Conservation (phyloP, 108 stramenopile genomes). For the Chaetoceros muelleri region DNA sequence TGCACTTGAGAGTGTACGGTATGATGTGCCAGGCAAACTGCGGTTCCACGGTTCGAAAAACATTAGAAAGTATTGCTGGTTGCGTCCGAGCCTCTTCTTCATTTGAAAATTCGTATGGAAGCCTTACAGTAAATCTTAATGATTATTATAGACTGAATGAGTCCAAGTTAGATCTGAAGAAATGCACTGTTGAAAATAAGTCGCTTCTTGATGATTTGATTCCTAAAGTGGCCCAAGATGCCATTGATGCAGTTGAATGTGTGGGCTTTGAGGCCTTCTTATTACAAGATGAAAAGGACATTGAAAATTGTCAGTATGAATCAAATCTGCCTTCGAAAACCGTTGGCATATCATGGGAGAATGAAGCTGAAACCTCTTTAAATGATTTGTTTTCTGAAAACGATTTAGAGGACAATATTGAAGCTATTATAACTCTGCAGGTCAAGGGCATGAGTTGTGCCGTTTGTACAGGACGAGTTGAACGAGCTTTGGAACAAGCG, state of each 20-base stretch:
- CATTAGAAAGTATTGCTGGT: slow-evolving; percentile 13
- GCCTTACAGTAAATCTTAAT: background rate
- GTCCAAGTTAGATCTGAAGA: background rate
- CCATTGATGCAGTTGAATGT: slow-evolving; percentile 41
- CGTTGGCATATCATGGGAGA: background rate
- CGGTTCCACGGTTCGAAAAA: slow-evolving; percentile 43
- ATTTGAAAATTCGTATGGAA: slow-evolving; percentile 5
- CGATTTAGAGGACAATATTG: background rate
- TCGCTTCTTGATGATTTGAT: background rate
- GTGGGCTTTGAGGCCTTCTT: slow-evolving; percentile 46
- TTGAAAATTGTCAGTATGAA: slow-evolving; percentile 5
- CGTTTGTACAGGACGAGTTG: slow-evolving; percentile 55
- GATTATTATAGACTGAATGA: background rate
- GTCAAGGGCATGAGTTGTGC: slow-evolving; percentile 62
- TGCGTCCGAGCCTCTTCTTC: slow-evolving; percentile 5
- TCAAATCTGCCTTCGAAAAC: background rate
- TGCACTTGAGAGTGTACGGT: slow-evolving; percentile 56
- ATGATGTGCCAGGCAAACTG: slow-evolving; percentile 96
- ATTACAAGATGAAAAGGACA: slow-evolving; percentile 18
- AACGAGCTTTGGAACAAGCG: slow-evolving; percentile 18
- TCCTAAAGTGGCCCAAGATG: slow-evolving; percentile 9
- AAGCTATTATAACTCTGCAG: slow-evolving; percentile 22
- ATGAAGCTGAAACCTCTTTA: background rate
- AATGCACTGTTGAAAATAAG: background rate
- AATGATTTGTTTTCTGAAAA: background rate